These are phyloP conservation scores for Rutstroemia sp. DNA, from an alignment of 2,329 filamentous ascomycete genomes.

Conservation along the genomic window DNA sequence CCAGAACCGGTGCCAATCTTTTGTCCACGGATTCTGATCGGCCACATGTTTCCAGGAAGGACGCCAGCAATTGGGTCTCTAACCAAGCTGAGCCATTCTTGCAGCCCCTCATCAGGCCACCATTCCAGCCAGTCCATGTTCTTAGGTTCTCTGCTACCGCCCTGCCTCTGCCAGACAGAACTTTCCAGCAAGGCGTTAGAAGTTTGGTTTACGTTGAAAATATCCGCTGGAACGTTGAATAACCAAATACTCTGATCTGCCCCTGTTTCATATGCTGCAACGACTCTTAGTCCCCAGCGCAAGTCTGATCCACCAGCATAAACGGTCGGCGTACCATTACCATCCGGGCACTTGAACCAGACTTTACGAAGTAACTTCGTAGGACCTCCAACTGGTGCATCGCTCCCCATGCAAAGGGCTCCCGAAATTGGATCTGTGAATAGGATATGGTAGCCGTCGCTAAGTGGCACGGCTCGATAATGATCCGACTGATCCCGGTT, in stretches of 20 bases:
- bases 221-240: constrained; percentile 53
- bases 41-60: constrained; percentile 34
- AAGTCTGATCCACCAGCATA: constrained; percentile 52
- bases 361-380: constrained; percentile 52
- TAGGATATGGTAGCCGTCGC: constrained; percentile 57
- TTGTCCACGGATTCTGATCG: constrained; percentile 41
- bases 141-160: constrained; percentile 4
- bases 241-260: constrained; percentile 42
- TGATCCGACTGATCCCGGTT: constrained; percentile 40
- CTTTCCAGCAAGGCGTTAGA: constrained; percentile 8
- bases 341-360: constrained; percentile 36
- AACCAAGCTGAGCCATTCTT: constrained; percentile 30
- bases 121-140: constrained; percentile 31
- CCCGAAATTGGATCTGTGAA: constrained; percentile 54
- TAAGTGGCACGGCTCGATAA: constrained; percentile 55
- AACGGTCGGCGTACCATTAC: constrained; percentile 36
- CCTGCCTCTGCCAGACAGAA: constrained; percentile 9
- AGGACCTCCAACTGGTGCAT: constrained; percentile 47
- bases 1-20: constrained; percentile 38
- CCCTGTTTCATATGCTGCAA: constrained; percentile 45
- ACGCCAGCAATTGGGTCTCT: constrained; percentile 14
- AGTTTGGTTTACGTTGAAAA: constrained; percentile 35
- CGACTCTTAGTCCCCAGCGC: constrained; percentile 48
- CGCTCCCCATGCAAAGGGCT: constrained; percentile 51
- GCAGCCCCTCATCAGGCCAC: constrained; percentile 32